phyloP scores from a whole-genome alignment of 352 stramenopile genomes.

The Peronospora tabacina region DNA sequence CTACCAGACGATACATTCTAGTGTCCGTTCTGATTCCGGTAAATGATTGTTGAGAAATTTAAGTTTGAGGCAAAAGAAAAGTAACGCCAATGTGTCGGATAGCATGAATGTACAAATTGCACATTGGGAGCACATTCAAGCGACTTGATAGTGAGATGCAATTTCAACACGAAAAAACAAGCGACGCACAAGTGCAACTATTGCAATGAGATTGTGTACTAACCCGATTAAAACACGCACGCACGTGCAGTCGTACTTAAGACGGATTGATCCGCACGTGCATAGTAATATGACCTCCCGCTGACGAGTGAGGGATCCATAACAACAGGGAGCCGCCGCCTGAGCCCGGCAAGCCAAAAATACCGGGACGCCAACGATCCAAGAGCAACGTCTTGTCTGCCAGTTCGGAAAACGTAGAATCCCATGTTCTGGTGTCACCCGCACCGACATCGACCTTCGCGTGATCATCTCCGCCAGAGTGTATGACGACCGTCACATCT shows the following conservation, averaged over 20 bases:
- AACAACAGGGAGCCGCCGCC: conserved; percentile 22
- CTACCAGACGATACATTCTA: not conserved
- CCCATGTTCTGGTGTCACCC: conserved; percentile 21
- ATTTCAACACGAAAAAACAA: no score
- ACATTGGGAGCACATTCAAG: no score
- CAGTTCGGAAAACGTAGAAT: conserved; percentile 22
- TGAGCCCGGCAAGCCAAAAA: conserved; percentile 16
- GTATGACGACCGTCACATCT: conserved; percentile 26
- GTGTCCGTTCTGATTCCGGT: no score
- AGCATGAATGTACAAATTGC: no score
- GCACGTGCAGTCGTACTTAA: no score
- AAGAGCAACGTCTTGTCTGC: conserved; percentile 34
- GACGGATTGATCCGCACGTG: conserved; percentile 37
- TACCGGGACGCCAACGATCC: conserved; percentile 32
- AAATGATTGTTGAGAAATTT: no score
- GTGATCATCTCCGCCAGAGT: conserved; percentile 21
- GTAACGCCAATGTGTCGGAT: no score
- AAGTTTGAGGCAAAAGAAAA: no score
- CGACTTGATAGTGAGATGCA: no score
- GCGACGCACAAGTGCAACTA: no score
- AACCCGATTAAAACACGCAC: no score
- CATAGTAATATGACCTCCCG: conserved; percentile 37
- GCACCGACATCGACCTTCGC: conserved; percentile 17
- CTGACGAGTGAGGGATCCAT: conserved; percentile 25
- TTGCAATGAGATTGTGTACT: no score